phyloP scores from a whole-genome alignment of 1,284 basidiomycete species.

The Malassezia brasiliensis region DNA sequence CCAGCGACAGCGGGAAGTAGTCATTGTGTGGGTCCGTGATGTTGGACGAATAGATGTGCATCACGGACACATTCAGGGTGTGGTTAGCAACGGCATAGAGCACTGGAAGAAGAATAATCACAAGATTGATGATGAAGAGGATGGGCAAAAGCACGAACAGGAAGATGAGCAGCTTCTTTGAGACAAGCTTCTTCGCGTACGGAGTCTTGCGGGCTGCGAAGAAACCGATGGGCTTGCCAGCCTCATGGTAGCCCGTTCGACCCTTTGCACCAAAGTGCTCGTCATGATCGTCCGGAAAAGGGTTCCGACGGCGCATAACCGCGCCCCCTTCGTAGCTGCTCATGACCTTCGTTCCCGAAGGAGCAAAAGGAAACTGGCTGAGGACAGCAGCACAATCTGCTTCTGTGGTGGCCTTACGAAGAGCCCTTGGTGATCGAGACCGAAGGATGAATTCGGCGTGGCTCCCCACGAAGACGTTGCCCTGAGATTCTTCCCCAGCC shows the following conservation, averaged over 20 bases:
- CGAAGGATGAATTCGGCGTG: too few species aligned
- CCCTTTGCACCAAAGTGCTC: not conserved
- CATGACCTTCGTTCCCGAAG: not conserved
- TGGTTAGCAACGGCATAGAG: slow-evolving; percentile 47
- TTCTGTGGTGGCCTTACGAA: too few species aligned
- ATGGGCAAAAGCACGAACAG: slow-evolving; percentile 34
- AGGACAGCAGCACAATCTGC: too few species aligned
- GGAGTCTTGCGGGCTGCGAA: slow-evolving; percentile 40
- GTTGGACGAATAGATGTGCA: slow-evolving; percentile 46
- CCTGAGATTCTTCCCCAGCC: too few species aligned
- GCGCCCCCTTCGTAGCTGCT: not conserved
- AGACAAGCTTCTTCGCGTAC: slow-evolving; percentile 44
- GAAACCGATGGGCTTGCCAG: slow-evolving; percentile 37
- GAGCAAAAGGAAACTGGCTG: not conserved
- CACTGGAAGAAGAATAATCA: slow-evolving; percentile 45
- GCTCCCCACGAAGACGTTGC: too few species aligned
- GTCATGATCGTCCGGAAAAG: not conserved
- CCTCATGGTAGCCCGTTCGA: slow-evolving; percentile 15
- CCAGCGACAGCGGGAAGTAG: slow-evolving; percentile 44
- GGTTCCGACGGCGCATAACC: slow-evolving; percentile 2
- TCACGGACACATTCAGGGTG: slow-evolving; percentile 42
- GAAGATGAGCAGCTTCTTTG: slow-evolving; percentile 39
- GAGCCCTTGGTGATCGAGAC: too few species aligned
- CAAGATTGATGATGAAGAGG: slow-evolving; percentile 29
- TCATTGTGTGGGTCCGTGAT: slow-evolving; percentile 42